Evolutionary conservation across 1,284 basidiomycete species (phyloP), one percentile per base, ranked within the genome.

Genomic region (Stereum hirsutum): DNA sequence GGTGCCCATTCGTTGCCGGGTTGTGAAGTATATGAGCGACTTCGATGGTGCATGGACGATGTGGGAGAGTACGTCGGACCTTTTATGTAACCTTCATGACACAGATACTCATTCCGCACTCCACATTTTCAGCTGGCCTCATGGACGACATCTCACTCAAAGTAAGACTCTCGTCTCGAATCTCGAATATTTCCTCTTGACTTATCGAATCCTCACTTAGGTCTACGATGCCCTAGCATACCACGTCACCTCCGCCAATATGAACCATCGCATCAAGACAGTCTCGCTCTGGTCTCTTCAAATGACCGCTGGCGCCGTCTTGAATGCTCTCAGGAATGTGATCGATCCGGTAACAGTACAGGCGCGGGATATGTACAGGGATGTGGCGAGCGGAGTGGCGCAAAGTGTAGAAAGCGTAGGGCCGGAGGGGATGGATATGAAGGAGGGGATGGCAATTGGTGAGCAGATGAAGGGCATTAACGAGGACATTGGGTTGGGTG

Each of bases 31-130:
- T 48, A 63, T 94, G 43, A 66, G 61, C 41, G 85, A 92, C 46
- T 94, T 93, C 56, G 86, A 93, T 58, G 90, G 90, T 5, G 74
- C 87, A 27, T 94, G 89, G 89, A 94, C 88, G 83, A 79, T 89
- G 78, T 89, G 87, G 87, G 87, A 89, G 65, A 85, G 82, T 86
- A 61, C 63, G 84, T 46, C 21, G 20, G 6, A 42, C 25, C n/a
- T n/a, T n/a, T n/a, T n/a, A n/a, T n/a, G n/a, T 23, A 8, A 19
- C 35, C 35, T 23, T 21, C 14, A 26, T 8, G n/a, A 32, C 31
- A 3, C 31, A 5, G 31, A 3, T 17, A 4, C 4, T 32, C 8
- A 17, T 32, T 28, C 24, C 20, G 21, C 19, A 45, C 30, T 42
- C 44, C 40, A 34, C 15, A 39, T 52, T 60, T 28, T 63, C 41